Evolutionary conservation across 2,329 filamentous ascomycete species (phyloP), one percentile per base, ranked within the genome.

Genomic region (Colletotrichum agaves): DNA sequence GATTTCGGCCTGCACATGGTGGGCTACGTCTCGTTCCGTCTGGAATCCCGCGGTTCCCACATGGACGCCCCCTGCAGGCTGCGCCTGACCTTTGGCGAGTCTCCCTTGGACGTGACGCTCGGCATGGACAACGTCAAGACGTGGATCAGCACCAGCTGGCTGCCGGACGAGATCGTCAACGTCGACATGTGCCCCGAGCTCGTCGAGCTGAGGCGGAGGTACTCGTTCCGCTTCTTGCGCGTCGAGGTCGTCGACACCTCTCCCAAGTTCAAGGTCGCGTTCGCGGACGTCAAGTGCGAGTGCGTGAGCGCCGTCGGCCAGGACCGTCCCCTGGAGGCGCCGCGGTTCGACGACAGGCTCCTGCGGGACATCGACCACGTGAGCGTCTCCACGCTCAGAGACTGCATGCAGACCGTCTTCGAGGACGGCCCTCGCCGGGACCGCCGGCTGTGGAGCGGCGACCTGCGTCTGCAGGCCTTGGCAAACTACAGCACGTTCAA

Each of bases 371-470:
- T 78, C 23, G 77, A 79, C 63, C 70, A 72, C 11, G 73, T 75
- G 62, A 75, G 74, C 57, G 71, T 75, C 46, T 70, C 75, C 33
- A 79, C 78, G 6, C 71, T 79, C 2, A 68, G 77, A n/a, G 74
- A 79, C 61, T 80, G 78, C 63, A 79, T 79, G 78, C 77, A 79
- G 62, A 77, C 77, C 12, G 77, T 79, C 15, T 79, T 79, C 61
- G 78, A 80, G 63, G 78, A 80, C 33, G 77, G 78, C 2, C 78
- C 77, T 11, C 69, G 78, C n/a, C 71, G 78, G 33, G 78, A 79
- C 59, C 70, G 77, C n/a, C 71, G 78, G 15, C 66, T 79, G 10
- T 79, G 78, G 78, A 72, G 75, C n/a, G 78, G 78, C 0, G 78
- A 80, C 52, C 63, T 79, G 5, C 73, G 77, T 13, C 73, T 79